Conservation (phyloP, 495 filamentous ascomycete genomes). For the Hypoxylon rickii region DNA sequence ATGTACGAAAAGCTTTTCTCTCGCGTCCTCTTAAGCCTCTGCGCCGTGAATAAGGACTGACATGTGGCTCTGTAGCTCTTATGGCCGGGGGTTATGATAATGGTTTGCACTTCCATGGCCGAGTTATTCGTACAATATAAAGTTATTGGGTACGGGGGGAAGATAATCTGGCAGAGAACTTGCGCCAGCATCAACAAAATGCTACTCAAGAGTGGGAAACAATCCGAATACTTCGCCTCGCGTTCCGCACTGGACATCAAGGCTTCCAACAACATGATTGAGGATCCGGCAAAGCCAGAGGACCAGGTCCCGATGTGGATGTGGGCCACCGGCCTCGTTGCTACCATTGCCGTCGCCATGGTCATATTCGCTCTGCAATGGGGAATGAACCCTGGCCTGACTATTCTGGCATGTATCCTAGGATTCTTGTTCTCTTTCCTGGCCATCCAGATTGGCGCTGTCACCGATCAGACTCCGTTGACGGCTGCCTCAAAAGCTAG, state of each 20-base stretch:
- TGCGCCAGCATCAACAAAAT: constrained; percentile 48
- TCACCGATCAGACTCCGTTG: constrained; percentile 66
- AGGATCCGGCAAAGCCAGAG: constrained; percentile 56
- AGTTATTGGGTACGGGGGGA: constrained; percentile 58
- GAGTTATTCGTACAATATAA: constrained; percentile 66
- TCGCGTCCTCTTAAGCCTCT: neutral
- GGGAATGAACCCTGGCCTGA: constrained; percentile 63
- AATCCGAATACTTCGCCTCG: constrained; percentile 52
- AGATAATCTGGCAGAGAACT: constrained; percentile 53
- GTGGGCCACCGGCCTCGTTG: constrained; percentile 59
- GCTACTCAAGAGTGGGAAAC: constrained; percentile 48
- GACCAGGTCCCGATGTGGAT: constrained; percentile 67
- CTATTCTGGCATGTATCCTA: constrained; percentile 63
- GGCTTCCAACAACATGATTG: constrained; percentile 44
- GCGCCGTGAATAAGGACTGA: neutral
- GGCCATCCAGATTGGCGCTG: constrained; percentile 65
- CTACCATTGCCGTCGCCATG: constrained; percentile 57
- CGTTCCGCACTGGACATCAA: constrained; percentile 41
- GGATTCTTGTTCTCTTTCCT: constrained; percentile 73
- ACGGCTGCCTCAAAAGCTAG: constrained; percentile 70
- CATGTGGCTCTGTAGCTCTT: constrained; percentile 53
- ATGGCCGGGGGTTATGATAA: constrained; percentile 69
- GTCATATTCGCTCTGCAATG: constrained; percentile 65
- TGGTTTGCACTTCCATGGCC: constrained; percentile 65
- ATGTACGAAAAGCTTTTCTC: too few species aligned